A percentile compares a stretch with the other conserved stretches of the same genome.
These are phyloP conservation scores for Microcyclospora tardicrescens DNA, from an alignment of 2,329 filamentous ascomycete genomes.

Conservation along the genomic window DNA sequence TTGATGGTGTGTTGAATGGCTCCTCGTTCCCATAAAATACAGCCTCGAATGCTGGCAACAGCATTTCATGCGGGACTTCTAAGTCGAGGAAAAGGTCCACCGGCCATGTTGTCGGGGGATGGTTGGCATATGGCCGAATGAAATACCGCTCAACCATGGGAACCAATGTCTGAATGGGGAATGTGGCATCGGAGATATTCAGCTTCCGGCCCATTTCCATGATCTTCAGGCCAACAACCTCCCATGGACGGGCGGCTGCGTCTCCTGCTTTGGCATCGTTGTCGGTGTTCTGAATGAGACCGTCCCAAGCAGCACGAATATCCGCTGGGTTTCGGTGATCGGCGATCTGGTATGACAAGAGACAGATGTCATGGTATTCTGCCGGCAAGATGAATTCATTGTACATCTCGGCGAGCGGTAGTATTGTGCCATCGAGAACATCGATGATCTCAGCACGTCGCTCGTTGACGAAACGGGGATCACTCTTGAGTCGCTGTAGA, in stretches of 20 bases:
- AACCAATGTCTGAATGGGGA: conserved; percentile 32
- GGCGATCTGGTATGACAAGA: conserved; percentile 82
- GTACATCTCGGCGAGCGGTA: conserved; percentile 75
- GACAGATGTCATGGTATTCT: conserved; percentile 83
- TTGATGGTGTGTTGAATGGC: conserved; percentile 45
- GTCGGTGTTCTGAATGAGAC: conserved; percentile 57
- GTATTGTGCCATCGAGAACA: conserved; percentile 47
- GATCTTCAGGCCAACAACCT: conserved; percentile 51
- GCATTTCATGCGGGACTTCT: conserved; percentile 46
- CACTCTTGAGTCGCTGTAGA: conserved; percentile 60
- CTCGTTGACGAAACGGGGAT: conserved; percentile 53
- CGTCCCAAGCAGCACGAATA: conserved; percentile 73
- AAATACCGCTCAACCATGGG: conserved; percentile 44
- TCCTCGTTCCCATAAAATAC: conserved; percentile 56
- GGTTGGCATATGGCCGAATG: conserved; percentile 36
- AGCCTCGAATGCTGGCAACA: conserved; percentile 49
- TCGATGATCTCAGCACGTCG: conserved; percentile 50
- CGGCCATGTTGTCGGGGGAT: conserved; percentile 47
- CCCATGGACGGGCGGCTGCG: conserved; percentile 47
- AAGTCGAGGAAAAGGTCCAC: conserved; percentile 54
- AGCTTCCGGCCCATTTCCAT: conserved; percentile 44
- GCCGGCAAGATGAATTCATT: conserved; percentile 84
- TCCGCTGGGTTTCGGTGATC: conserved; percentile 81
- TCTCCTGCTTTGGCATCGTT: conserved; percentile 33
- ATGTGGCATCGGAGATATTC: conserved; percentile 17